Evolutionary conservation across 2,329 filamentous ascomycete species (phyloP).

Genomic region (Neofusicoccum laricinum): DNA sequence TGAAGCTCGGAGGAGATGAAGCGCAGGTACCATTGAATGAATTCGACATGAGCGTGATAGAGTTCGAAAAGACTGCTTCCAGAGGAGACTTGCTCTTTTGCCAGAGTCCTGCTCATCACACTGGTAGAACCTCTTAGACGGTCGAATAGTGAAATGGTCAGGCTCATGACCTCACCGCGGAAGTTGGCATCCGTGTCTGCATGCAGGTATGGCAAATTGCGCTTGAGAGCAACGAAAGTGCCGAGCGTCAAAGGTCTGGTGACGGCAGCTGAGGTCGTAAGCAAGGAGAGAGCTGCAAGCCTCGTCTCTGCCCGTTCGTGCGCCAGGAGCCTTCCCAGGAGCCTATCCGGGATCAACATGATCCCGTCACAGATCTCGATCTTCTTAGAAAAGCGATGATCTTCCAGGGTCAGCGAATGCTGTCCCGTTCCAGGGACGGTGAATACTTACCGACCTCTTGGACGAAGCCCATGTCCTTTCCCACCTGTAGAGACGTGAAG

Average conservation of each 20-base stretch:
- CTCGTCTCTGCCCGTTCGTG: constrained; percentile 53
- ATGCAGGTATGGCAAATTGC: constrained; percentile 68
- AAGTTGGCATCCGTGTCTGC: constrained; percentile 84
- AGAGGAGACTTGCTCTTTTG: neutral
- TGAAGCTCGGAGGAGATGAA: constrained; percentile 74
- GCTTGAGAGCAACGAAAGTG: constrained; percentile 61
- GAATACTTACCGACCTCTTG: constrained; percentile 35
- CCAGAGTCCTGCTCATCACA: constrained; percentile 25
- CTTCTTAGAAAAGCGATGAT: constrained; percentile 23
- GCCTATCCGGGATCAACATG: constrained; percentile 54
- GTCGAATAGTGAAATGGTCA: constrained; percentile 73
- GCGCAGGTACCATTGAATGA: constrained; percentile 69
- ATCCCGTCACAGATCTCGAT: constrained; percentile 27
- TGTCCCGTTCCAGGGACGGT: no score
- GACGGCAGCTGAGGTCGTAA: constrained; percentile 71
- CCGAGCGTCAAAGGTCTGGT: constrained; percentile 67
- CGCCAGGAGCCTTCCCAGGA: constrained; percentile 38
- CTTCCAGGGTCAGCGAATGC: constrained; percentile 18
- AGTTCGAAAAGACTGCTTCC: constrained; percentile 18
- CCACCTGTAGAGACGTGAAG: constrained; percentile 41
- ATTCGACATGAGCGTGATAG: constrained; percentile 55
- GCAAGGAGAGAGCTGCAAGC: constrained; percentile 75
- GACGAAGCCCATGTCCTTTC: constrained; percentile 47
- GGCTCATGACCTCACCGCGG: constrained; percentile 73
- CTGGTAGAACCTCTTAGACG: constrained; percentile 53